A percentile compares a stretch with the other conserved stretches of the same genome.
Evolutionary conservation across 2,329 filamentous ascomycete genomes (phyloP).

Genomic region (Macroventuria anomochaeta): DNA sequence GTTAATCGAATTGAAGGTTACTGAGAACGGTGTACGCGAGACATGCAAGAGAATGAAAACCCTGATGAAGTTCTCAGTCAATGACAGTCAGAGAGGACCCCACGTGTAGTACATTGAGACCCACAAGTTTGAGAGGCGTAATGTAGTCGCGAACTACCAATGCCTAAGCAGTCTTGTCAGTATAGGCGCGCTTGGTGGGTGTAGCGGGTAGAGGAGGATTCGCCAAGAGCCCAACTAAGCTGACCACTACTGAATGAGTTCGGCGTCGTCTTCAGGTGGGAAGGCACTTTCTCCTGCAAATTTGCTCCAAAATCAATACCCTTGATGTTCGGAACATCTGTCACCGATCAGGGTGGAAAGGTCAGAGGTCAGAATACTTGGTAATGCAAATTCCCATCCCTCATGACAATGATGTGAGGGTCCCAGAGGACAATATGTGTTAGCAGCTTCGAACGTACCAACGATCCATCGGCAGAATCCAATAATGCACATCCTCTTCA

Average conservation of each 20-base stretch:
- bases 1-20: background rate
- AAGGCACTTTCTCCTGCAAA: background rate
- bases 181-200: conserved; percentile 18
- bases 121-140: background rate
- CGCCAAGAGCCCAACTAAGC: background rate
- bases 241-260: background rate
- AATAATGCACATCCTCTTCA: too few species aligned
- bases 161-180: conserved; percentile 24
- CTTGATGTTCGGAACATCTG: background rate
- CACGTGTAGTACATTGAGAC: conserved; percentile 17
- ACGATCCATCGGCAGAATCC: too few species aligned
- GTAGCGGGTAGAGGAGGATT: background rate
- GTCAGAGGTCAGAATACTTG: background rate
- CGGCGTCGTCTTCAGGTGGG: background rate
- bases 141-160: conserved; percentile 9
- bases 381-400: too few species aligned
- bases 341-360: background rate
- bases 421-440: too few species aligned
- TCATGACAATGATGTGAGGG: too few species aligned
- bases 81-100: conserved; percentile 11
- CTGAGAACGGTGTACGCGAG: conserved; percentile 3
- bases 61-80: background rate
- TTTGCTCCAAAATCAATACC: background rate
- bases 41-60: background rate
- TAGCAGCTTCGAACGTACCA: too few species aligned